Percentiles rank a stretch among this genome's conserved stretches.
These are phyloP conservation scores for Steccherinum ochraceum DNA, from an alignment of 768 basidiomycete genomes.

Conservation along the genomic window DNA sequence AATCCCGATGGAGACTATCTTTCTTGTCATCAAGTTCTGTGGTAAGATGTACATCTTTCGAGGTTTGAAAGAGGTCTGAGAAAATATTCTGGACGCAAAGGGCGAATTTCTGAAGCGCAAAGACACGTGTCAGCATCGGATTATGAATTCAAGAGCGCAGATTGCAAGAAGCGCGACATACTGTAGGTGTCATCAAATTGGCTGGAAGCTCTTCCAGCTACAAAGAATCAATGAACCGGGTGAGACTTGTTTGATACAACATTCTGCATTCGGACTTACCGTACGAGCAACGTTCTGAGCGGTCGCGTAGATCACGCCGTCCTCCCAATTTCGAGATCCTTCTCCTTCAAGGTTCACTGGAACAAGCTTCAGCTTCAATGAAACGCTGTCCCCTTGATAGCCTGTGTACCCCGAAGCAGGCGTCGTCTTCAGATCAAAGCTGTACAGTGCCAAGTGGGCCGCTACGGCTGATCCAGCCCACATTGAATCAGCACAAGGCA, in stretches of 20 bases:
- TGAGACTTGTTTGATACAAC: neutral
- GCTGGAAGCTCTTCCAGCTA: conserved; percentile 82
- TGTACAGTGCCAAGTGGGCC: conserved; percentile 67
- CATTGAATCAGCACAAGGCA: too few species aligned
- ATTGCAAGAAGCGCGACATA: too few species aligned
- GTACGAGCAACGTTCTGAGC: conserved; percentile 79
- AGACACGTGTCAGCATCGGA: too few species aligned
- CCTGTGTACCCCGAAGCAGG: too few species aligned
- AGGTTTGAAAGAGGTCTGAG: conserved; percentile 58
- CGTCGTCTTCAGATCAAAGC: conserved; percentile 73
- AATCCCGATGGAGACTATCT: too few species aligned
- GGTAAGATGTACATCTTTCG: too few species aligned
- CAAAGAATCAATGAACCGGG: neutral
- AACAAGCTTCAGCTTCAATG: conserved; percentile 42
- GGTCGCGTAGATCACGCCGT: conserved; percentile 65
- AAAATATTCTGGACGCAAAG: conserved; percentile 69
- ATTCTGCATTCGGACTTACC: conserved; percentile 34
- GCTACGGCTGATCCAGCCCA: conserved; percentile 77
- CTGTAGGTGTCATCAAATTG: conserved; percentile 82
- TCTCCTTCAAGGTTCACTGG: too few species aligned
- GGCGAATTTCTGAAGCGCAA: too few species aligned
- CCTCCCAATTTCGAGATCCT: conserved; percentile 51
- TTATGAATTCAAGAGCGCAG: too few species aligned
- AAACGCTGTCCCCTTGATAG: too few species aligned
- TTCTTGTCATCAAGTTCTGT: too few species aligned